These are phyloP conservation scores for Cryphonectria carpinicola DNA, from an alignment of 2,329 filamentous ascomycete species.

Conservation along the genomic window DNA sequence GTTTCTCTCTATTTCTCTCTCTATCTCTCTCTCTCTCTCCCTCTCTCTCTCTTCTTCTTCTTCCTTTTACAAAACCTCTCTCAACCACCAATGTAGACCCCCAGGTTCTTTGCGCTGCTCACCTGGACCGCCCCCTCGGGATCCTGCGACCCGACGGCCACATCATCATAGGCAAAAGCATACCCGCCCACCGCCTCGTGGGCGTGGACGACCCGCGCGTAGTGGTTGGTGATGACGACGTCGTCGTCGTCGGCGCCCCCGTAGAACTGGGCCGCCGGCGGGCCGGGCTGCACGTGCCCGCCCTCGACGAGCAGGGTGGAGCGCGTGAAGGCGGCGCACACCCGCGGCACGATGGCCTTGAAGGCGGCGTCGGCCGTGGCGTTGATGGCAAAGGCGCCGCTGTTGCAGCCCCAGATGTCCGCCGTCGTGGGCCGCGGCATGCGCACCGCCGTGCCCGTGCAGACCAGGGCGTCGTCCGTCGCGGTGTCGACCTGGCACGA, in stretches of 20 bases:
- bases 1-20: no score
- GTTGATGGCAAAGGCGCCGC: slow-evolving; percentile 46
- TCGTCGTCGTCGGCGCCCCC: slow-evolving; percentile 29
- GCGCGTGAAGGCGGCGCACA: slow-evolving; percentile 57
- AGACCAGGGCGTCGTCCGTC: slow-evolving; percentile 41
- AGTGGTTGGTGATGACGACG: slow-evolving; percentile 60
- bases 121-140: slow-evolving; percentile 41
- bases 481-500: slow-evolving; percentile 43
- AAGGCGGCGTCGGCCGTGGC: slow-evolving; percentile 45
- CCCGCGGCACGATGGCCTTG: slow-evolving; percentile 48
- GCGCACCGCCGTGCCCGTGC: slow-evolving; percentile 44
- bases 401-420: slow-evolving; percentile 58
- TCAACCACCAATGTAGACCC: slow-evolving; percentile 7
- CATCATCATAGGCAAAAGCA: slow-evolving; percentile 71
- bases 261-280: slow-evolving; percentile 49
- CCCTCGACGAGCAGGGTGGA: slow-evolving; percentile 50
- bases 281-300: slow-evolving; percentile 50
- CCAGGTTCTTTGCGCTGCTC: slow-evolving; percentile 14
- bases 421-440: slow-evolving; percentile 48
- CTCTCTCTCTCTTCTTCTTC: no score
- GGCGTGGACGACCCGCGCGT: slow-evolving; percentile 63
- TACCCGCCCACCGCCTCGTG: slow-evolving; percentile 66
- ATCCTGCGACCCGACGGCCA: slow-evolving; percentile 58
- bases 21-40: no score
- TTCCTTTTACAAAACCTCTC: neutral